phyloP scores from a whole-genome alignment of 2,329 filamentous ascomycete genomes.

The Botrytis hyacinthi region DNA sequence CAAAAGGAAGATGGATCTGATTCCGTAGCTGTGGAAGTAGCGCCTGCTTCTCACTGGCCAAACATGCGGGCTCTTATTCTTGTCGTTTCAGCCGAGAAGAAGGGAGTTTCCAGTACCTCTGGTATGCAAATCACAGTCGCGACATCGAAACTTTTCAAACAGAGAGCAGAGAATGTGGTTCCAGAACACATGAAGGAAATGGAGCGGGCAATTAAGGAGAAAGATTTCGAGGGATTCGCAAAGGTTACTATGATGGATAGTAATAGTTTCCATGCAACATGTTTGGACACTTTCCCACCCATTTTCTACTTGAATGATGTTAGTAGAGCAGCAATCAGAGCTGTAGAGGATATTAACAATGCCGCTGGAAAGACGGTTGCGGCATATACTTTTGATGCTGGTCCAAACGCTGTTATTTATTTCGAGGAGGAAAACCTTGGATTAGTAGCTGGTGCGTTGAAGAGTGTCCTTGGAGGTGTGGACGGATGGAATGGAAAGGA shows the following conservation, averaged over 20 bases:
- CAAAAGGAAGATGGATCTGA: conserved; percentile 74
- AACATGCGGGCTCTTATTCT: conserved; percentile 90
- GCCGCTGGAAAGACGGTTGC: conserved; percentile 75
- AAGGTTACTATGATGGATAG: conserved; percentile 94
- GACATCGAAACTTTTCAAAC: conserved; percentile 82
- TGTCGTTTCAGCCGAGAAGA: conserved; percentile 90
- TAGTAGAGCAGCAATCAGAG: conserved; percentile 78
- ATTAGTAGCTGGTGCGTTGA: conserved; percentile 74
- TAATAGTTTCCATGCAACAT: conserved; percentile 95
- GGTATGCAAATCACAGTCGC: conserved; percentile 97
- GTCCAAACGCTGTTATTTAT: conserved; percentile 95
- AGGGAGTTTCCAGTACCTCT: conserved; percentile 86
- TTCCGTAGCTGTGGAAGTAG: conserved; percentile 84
- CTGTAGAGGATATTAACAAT: conserved; percentile 85
- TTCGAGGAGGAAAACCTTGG: conserved; percentile 78
- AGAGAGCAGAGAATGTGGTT: conserved; percentile 73
- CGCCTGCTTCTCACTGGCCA: conserved; percentile 88
- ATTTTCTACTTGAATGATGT: conserved; percentile 99
- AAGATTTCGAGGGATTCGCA: conserved; percentile 84
- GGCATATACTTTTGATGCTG: conserved; percentile 96
- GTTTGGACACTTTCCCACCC: conserved; percentile 90
- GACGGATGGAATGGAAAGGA: conserved; percentile 68
- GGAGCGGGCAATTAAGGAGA: conserved; percentile 73
- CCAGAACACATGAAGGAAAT: conserved; percentile 80
- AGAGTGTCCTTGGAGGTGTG: conserved; percentile 60